These are phyloP conservation scores for Boletellus emodensis DNA, from an alignment of 768 basidiomycete genomes.

Conservation along the genomic window DNA sequence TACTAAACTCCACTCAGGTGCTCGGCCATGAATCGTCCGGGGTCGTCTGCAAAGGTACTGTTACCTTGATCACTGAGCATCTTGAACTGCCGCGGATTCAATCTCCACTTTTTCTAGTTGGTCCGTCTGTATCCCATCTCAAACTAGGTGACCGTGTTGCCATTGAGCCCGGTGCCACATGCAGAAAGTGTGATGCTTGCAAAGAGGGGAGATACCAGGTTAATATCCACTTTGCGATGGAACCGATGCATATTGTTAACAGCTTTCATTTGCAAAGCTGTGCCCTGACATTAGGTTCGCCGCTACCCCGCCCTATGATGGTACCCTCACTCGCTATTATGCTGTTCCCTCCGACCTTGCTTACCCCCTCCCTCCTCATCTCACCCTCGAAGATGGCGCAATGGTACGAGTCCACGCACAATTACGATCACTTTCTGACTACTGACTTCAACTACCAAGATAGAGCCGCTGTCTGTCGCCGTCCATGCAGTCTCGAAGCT, in stretches of 20 bases:
- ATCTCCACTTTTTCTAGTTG: constrained; percentile 44
- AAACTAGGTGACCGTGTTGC: constrained; percentile 86
- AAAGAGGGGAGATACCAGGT: constrained; percentile 84
- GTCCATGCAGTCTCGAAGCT: constrained; percentile 83
- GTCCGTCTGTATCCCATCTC: constrained; percentile 68
- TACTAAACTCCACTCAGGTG: constrained; percentile 46
- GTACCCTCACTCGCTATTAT: constrained; percentile 86
- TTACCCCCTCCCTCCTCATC: constrained; percentile 76
- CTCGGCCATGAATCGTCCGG: constrained; percentile 94
- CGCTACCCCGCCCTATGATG: constrained; percentile 91
- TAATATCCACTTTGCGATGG: constrained; percentile 10
- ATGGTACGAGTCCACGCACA: constrained; percentile 51
- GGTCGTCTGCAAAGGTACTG: constrained; percentile 59
- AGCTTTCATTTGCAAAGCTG: constrained; percentile 43
- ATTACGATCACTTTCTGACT: background rate
- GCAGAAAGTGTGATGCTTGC: constrained; percentile 79
- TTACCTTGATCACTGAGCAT: background rate
- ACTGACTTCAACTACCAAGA: constrained; percentile 41
- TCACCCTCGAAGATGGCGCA: constrained; percentile 91
- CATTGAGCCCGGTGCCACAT: constrained; percentile 87
- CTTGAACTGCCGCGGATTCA: background rate
- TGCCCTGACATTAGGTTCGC: constrained; percentile 86
- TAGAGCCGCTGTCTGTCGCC: constrained; percentile 92
- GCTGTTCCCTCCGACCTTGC: constrained; percentile 80
- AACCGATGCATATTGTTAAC: background rate